Percentiles rank a stretch among this genome's conserved stretches.
phyloP scores from a whole-genome alignment of 2,329 filamentous ascomycete species.

The Hypoxylon sp. region DNA sequence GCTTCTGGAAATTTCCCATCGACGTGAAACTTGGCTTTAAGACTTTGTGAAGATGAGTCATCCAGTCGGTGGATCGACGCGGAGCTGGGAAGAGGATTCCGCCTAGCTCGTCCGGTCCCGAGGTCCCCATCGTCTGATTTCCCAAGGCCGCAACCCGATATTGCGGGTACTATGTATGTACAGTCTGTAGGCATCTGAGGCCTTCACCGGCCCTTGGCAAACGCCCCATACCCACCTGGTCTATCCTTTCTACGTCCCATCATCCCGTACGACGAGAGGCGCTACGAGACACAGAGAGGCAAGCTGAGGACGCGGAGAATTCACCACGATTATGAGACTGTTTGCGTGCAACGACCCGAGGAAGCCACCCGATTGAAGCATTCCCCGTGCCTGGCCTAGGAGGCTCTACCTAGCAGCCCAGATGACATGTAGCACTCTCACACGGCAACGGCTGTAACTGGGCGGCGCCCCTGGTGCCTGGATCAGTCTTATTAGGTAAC shows the following conservation, averaged over 20 bases:
- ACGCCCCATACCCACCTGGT: too few relatives aligned
- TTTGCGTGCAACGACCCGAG: slow-evolving; percentile 33
- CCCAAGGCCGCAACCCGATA: too few relatives aligned
- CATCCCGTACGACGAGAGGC: slow-evolving; percentile 19
- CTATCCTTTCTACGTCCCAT: slow-evolving; percentile 2
- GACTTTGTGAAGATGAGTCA: slow-evolving; percentile 37
- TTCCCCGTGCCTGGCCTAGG: slow-evolving; percentile 19
- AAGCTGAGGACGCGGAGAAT: slow-evolving; percentile 36
- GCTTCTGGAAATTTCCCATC: slow-evolving; percentile 30
- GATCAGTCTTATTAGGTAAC: slow-evolving; percentile 32
- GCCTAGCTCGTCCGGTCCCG: not conserved
- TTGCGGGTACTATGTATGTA: too few relatives aligned
- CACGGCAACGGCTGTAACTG: slow-evolving; percentile 36
- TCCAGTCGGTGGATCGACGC: slow-evolving; percentile 31
- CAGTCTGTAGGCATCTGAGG: too few relatives aligned
- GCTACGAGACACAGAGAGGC: slow-evolving; percentile 19
- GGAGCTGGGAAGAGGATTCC: slow-evolving; percentile 28
- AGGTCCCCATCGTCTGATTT: too few relatives aligned
- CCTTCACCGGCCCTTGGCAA: not conserved
- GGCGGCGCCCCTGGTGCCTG: slow-evolving; percentile 34
- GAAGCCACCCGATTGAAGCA: slow-evolving; percentile 31
- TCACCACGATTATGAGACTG: slow-evolving; percentile 35
- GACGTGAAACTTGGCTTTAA: slow-evolving; percentile 24
- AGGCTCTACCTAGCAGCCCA: slow-evolving; percentile 10
- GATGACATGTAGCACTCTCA: slow-evolving; percentile 19